These are phyloP conservation scores for Gamarada debralockiae DNA, from an alignment of 495 filamentous ascomycete genomes.

Conservation along the genomic window DNA sequence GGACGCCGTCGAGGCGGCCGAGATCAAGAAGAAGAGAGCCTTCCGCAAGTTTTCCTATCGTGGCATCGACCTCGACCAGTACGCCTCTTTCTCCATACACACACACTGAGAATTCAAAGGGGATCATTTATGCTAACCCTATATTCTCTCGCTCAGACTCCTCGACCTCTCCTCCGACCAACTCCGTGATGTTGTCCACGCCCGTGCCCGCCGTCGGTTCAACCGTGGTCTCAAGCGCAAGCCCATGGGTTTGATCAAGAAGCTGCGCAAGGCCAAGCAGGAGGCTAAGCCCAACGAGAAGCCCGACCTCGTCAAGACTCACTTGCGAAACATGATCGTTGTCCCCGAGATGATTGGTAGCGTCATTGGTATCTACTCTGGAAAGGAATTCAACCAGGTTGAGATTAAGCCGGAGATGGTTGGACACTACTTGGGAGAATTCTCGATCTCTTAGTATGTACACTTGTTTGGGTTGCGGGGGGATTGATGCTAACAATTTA, in stretches of 20 bases:
- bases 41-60: constrained; percentile 99
- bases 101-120: constrained; percentile 29
- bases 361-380: constrained; percentile 98
- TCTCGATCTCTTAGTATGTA: constrained; percentile 98
- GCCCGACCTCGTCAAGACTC: constrained; percentile 96
- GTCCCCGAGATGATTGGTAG: constrained; percentile 99
- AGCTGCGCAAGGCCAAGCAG: constrained; percentile 99
- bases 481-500: constrained; percentile 32
- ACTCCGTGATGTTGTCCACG: constrained; percentile 98
- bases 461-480: neutral
- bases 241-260: constrained; percentile 99
- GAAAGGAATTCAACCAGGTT: constrained; percentile 99
- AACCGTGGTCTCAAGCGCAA: constrained; percentile 99
- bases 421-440: constrained; percentile 98
- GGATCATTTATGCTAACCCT: constrained; percentile 31
- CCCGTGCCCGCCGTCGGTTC: constrained; percentile 96
- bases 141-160: constrained; percentile 58
- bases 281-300: constrained; percentile 99
- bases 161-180: constrained; percentile 97
- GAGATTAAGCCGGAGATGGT: constrained; percentile 99
- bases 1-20: constrained; percentile 94
- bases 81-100: constrained; percentile 38
- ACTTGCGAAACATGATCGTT: constrained; percentile 98
- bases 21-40: constrained; percentile 98
- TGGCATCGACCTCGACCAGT: constrained; percentile 98